These are phyloP conservation scores for Casaregolazyma lundiana DNA, from an alignment of 1,139 yeast genomes.

Conservation along the genomic window DNA sequence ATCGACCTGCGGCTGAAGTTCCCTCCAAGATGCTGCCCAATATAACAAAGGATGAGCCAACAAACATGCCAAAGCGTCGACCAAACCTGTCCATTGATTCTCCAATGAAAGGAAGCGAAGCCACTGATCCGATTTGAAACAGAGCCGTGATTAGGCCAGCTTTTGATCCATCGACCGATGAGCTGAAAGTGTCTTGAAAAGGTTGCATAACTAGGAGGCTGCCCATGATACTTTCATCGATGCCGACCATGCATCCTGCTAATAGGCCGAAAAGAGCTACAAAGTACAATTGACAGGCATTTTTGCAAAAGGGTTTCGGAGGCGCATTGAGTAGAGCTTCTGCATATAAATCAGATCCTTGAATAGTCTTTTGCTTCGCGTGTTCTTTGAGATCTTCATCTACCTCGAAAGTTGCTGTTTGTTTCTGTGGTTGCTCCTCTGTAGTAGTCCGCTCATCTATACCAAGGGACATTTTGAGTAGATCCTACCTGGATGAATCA, in stretches of 20 bases:
- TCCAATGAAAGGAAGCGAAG: slow-evolving; percentile 20
- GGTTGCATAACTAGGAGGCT: slow-evolving; percentile 14
- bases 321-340: slow-evolving; percentile 14
- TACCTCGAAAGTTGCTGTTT: too few species aligned
- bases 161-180: slow-evolving; percentile 16
- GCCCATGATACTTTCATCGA: slow-evolving; percentile 19
- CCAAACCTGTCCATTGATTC: slow-evolving; percentile 14
- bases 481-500: too few species aligned
- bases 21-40: slow-evolving; percentile 14
- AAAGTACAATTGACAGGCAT: too few species aligned
- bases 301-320: slow-evolving; percentile 16
- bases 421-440: too few species aligned
- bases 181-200: slow-evolving; percentile 16
- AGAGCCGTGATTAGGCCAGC: slow-evolving; percentile 18
- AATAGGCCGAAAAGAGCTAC: slow-evolving; percentile 17
- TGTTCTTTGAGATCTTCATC: too few species aligned
- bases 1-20: too few species aligned
- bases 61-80: slow-evolving; percentile 14
- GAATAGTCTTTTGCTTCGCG: too few species aligned
- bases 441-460: too few species aligned
- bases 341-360: slow-evolving; percentile 7
- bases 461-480: too few species aligned
- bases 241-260: slow-evolving; percentile 18
- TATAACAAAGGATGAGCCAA: slow-evolving; percentile 12
- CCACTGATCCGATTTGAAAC: slow-evolving; percentile 18